Evolutionary conservation across 2,329 filamentous ascomycete species (phyloP).

Genomic region (Diaporthe citriasiana): DNA sequence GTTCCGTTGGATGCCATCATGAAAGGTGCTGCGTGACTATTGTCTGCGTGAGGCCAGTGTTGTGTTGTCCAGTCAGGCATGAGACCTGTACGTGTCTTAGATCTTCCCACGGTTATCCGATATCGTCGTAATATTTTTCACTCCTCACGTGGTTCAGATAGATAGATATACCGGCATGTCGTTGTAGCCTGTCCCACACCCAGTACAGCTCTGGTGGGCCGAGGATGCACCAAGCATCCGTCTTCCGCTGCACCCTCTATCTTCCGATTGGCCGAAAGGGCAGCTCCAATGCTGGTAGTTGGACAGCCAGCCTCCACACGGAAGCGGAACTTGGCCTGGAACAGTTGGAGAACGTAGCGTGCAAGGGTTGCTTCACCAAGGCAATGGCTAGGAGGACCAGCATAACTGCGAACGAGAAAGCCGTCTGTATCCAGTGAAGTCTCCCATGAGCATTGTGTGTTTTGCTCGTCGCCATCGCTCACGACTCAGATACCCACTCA

Average conservation of each 20-base stretch:
- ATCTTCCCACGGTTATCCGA: background rate
- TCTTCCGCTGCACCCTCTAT: slow-evolving; percentile 29
- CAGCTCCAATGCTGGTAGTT: slow-evolving; percentile 19
- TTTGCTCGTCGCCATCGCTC: background rate
- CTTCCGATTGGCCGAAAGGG: slow-evolving; percentile 40
- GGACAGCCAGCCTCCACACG: slow-evolving; percentile 10
- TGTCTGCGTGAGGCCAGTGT: background rate
- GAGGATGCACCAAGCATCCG: slow-evolving; percentile 35
- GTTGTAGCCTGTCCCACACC: slow-evolving; percentile 4
- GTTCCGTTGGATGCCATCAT: slow-evolving; percentile 47
- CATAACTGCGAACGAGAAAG: background rate
- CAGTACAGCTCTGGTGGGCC: background rate
- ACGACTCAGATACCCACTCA: background rate
- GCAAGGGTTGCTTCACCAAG: background rate
- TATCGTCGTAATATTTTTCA: slow-evolving; percentile 1
- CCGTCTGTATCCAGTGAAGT: background rate
- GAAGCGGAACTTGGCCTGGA: slow-evolving; percentile 37
- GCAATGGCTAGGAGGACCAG: background rate
- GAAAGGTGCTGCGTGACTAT: background rate
- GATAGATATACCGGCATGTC: background rate
- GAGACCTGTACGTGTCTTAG: background rate
- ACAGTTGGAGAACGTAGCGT: background rate
- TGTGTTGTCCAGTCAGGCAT: background rate
- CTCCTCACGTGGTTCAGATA: background rate
- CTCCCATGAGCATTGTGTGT: background rate